Base-by-base conservation (phyloP, 352 stramenopile genomes). In the Pythium catenulatum region DNA sequence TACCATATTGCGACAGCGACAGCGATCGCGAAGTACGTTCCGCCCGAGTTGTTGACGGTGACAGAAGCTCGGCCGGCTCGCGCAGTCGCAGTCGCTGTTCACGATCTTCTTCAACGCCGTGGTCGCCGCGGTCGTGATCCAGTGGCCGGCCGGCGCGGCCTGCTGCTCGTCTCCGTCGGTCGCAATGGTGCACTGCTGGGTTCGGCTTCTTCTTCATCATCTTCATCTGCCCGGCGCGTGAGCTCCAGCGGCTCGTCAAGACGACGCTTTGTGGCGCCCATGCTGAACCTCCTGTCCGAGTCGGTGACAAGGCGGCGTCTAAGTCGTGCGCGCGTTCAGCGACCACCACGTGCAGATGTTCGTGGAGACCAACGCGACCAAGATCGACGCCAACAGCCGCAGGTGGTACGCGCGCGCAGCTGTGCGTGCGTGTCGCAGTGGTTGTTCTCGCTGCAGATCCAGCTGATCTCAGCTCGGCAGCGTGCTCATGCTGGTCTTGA, bases 101-200 rank as follows among this genome's bases (percentile, higher is more conserved):
- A 92, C 90, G 27, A 37, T 56, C 27, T 94, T 91, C 74, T 82
- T 98, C 34, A 92, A 89, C 46, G 91, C 96, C 34, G 89, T 94
- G n/a, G 91, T 96, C 23, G 90, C 83, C 6, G 95, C 93, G 5
- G 79, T 87, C 25, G 91, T 96, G 0, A 98, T 96, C n/a, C 95
- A 95, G 72, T 94, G 92, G 66, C n/a, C n/a, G n/a, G n/a, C n/a
- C n/a, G n/a, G n/a, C 92, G 89, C 13, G 93, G 95, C 27, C 66
- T 97, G 1, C 72, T 96, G 23, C 76, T 98, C 23, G 54, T 97
- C 37, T 95, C 95, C 21, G 86, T 98, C n/a, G n/a, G n/a, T n/a
- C 3, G 87, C 90, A 7, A 95, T 96, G 25, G 77, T 98, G 5
- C 99, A 99, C 87, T 93, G 96, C 34, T 65, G 66, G 5, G 88